These are phyloP conservation scores for Magnaporthiopsis poae DNA, from an alignment of 2,329 filamentous ascomycete genomes.

Conservation along the genomic window DNA sequence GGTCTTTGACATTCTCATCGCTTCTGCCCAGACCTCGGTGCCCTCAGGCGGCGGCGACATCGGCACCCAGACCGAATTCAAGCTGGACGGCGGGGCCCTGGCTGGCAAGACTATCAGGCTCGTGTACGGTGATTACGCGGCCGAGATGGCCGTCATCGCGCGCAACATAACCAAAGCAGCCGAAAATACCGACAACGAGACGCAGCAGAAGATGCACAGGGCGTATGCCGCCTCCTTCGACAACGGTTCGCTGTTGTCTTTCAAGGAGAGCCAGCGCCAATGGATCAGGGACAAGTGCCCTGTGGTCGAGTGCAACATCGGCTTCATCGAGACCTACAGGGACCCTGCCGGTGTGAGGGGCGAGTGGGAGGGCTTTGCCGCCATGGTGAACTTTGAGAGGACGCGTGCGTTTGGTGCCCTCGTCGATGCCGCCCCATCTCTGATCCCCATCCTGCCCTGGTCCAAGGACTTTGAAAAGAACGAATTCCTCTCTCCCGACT, in stretches of 20 bases:
- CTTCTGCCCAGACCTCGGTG: conserved; percentile 53
- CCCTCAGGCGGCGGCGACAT: conserved; percentile 57
- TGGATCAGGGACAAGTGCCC: conserved; percentile 81
- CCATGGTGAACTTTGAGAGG: conserved; percentile 78
- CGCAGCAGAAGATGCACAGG: conserved; percentile 61
- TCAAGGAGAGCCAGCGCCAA: conserved; percentile 68
- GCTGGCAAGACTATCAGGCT: conserved; percentile 60
- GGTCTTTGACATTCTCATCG: conserved; percentile 64
- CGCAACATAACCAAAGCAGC: conserved; percentile 59
- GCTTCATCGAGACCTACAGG: conserved; percentile 77
- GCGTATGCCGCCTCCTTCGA: conserved; percentile 68
- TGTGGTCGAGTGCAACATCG: conserved; percentile 69
- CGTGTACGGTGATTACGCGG: conserved; percentile 63
- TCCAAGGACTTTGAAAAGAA: conserved; percentile 84
- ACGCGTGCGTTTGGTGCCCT: conserved; percentile 80
- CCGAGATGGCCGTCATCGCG: conserved; percentile 61
- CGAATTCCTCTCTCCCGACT: conserved; percentile 88
- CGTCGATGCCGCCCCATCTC: conserved; percentile 66
- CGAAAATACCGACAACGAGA: conserved; percentile 62
- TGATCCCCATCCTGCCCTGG: conserved; percentile 90
- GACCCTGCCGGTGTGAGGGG: conserved; percentile 72
- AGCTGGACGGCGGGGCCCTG: conserved; percentile 47
- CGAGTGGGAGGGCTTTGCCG: conserved; percentile 79
- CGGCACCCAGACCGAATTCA: conserved; percentile 53
- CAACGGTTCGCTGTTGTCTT: conserved; percentile 63